A percentile compares a stretch with the other conserved stretches of the same genome.
Conservation (phyloP, 106 monocot genomes). For the Apostasia ramifera region DNA sequence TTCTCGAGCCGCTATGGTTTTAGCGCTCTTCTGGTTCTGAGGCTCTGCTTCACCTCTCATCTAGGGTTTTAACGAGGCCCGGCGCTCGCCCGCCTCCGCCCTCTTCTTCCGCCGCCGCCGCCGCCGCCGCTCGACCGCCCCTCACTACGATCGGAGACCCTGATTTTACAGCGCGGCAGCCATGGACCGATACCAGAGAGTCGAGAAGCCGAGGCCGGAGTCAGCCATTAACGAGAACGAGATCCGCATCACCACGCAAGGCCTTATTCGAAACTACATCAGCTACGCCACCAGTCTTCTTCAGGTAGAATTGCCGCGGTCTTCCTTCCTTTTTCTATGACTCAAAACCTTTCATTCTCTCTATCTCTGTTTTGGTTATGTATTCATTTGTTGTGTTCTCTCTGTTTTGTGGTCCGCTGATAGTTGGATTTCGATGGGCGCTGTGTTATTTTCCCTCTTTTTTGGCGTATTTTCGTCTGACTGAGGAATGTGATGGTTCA, state of each 20-base stretch:
- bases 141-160: neutral
- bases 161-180: neutral
- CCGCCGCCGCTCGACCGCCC: neutral
- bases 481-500: too few relatives aligned
- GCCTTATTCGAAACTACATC: conserved; percentile 35
- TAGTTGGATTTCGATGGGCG: too few relatives aligned
- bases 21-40: neutral
- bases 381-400: too few relatives aligned
- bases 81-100: neutral
- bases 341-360: neutral
- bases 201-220: conserved; percentile 37
- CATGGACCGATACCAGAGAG: conserved; percentile 41
- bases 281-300: conserved; percentile 31
- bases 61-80: conserved; percentile 8
- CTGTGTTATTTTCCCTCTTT: too few relatives aligned
- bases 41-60: neutral
- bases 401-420: too few relatives aligned
- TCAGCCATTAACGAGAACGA: conserved; percentile 36
- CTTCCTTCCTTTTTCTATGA: neutral
- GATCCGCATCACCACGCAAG: conserved; percentile 34
- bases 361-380: too few relatives aligned
- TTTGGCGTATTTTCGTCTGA: too few relatives aligned
- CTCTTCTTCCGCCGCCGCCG: neutral
- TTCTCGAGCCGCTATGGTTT: neutral
- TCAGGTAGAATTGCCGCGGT: conserved; percentile 7